Percentiles rank a stretch among this genome's conserved stretches.
phyloP scores from a whole-genome alignment of 2,329 filamentous ascomycete species.

The Beauveria pseudobassiana region DNA sequence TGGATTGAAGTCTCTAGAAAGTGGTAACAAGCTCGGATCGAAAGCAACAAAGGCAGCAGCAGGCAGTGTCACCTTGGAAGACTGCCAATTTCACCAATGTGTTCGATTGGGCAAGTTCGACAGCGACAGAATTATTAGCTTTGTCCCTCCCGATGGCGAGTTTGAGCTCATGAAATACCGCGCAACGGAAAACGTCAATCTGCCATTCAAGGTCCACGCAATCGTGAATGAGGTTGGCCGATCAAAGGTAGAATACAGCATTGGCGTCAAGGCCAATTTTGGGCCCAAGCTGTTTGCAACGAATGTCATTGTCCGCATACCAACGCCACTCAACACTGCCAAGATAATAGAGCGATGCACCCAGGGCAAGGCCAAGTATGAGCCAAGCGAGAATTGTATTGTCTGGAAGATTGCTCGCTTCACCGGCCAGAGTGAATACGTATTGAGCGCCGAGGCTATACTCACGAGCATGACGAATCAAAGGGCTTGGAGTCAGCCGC shows the following conservation, averaged over 20 bases:
- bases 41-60: slow-evolving; percentile 94
- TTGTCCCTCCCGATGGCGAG: slow-evolving; percentile 92
- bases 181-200: slow-evolving; percentile 95
- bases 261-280: slow-evolving; percentile 95
- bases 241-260: slow-evolving; percentile 97
- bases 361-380: slow-evolving; percentile 96
- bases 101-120: slow-evolving; percentile 97
- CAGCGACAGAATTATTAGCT: slow-evolving; percentile 91
- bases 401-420: slow-evolving; percentile 99
- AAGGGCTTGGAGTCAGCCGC: slow-evolving; percentile 92
- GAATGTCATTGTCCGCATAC: slow-evolving; percentile 89
- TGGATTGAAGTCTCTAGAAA: slow-evolving; percentile 56
- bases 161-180: slow-evolving; percentile 99
- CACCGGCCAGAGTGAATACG: slow-evolving; percentile 93
- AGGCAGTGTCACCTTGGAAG: slow-evolving; percentile 89
- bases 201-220: slow-evolving; percentile 97
- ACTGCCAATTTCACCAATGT: slow-evolving; percentile 98
- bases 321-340: slow-evolving; percentile 93
- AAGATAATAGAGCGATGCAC: slow-evolving; percentile 87
- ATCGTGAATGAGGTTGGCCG: slow-evolving; percentile 97
- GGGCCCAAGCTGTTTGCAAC: slow-evolving; percentile 94
- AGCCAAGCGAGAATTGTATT: slow-evolving; percentile 95
- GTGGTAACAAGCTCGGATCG: slow-evolving; percentile 69
- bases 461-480: slow-evolving; percentile 97
- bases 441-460: slow-evolving; percentile 86